Evolutionary conservation across 805 yeast species (phyloP).

Genomic region (Yamadazyma laniorum): DNA sequence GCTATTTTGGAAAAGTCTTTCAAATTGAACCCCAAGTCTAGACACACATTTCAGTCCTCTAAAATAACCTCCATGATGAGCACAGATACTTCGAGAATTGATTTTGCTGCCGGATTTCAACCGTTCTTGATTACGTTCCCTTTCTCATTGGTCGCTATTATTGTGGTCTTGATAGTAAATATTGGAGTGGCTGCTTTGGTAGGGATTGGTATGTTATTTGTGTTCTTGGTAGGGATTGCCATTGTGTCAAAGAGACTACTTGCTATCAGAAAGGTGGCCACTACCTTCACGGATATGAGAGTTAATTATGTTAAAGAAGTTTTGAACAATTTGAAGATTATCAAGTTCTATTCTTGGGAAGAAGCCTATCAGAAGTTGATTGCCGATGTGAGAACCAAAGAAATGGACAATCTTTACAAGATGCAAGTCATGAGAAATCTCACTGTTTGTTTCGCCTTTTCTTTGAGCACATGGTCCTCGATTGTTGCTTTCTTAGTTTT

Average conservation of each 20-base stretch:
- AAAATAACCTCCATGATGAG: constrained; percentile 75
- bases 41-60: constrained; percentile 61
- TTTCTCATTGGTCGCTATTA: constrained; percentile 57
- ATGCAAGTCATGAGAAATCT: constrained; percentile 68
- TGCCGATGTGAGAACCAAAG: constrained; percentile 53
- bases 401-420: constrained; percentile 57
- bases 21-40: constrained; percentile 54
- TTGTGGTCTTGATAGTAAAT: constrained; percentile 62
- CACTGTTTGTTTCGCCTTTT: constrained; percentile 59
- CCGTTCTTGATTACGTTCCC: constrained; percentile 67
- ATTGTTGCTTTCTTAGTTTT: constrained; percentile 49
- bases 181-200: constrained; percentile 72
- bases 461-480: constrained; percentile 70
- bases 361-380: constrained; percentile 64
- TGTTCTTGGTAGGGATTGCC: constrained; percentile 50
- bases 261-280: constrained; percentile 54
- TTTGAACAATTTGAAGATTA: constrained; percentile 70
- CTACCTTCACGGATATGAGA: constrained; percentile 69
- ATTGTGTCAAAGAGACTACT: constrained; percentile 52
- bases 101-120: constrained; percentile 68
- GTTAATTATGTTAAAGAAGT: constrained; percentile 77
- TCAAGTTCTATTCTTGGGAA: constrained; percentile 93
- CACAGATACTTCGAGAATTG: constrained; percentile 78
- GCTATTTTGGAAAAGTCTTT: constrained; percentile 70
- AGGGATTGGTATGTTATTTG: constrained; percentile 58